Evolutionary conservation across 257 asterid species (phyloP).

Genomic region (Eustoma russellianum): DNA sequence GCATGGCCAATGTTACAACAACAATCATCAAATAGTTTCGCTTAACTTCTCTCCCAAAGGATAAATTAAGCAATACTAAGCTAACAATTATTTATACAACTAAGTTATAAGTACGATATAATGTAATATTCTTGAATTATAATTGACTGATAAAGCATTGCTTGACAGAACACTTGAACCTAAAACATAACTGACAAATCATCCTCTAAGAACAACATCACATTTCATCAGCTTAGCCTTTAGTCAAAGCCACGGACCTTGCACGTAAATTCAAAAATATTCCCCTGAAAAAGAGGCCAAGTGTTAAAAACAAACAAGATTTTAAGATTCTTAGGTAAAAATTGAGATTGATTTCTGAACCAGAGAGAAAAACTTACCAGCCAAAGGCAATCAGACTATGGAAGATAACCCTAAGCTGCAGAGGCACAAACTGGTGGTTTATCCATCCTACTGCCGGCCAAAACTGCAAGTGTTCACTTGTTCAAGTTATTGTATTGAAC

Average conservation of each 20-base stretch:
- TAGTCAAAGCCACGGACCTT: constrained; percentile 44
- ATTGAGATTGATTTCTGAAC: background rate
- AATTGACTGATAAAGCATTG: background rate
- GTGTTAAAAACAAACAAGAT: background rate
- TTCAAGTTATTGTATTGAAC: background rate
- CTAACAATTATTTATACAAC: too few relatives aligned
- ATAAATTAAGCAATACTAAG: too few relatives aligned
- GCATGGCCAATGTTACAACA: too few relatives aligned
- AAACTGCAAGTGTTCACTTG: constrained; percentile 42
- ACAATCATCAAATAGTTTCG: too few relatives aligned
- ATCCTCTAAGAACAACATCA: too few relatives aligned
- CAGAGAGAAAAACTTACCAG: constrained; percentile 42
- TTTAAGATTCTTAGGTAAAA: background rate
- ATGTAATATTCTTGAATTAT: too few relatives aligned
- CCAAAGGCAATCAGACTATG: constrained; percentile 70
- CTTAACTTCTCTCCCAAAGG: too few relatives aligned
- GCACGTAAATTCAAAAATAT: constrained; percentile 77
- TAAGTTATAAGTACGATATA: too few relatives aligned
- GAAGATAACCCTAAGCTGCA: constrained; percentile 82
- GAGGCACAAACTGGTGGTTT: constrained; percentile 77
- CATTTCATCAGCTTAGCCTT: constrained; percentile 20
- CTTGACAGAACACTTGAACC: too few relatives aligned
- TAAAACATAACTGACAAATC: too few relatives aligned
- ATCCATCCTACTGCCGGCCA: constrained; percentile 99
- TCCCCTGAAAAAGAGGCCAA: constrained; percentile 44